Base-by-base conservation (phyloP, 371 early-diverging fungal species). In the Mortierella sp. region DNA sequence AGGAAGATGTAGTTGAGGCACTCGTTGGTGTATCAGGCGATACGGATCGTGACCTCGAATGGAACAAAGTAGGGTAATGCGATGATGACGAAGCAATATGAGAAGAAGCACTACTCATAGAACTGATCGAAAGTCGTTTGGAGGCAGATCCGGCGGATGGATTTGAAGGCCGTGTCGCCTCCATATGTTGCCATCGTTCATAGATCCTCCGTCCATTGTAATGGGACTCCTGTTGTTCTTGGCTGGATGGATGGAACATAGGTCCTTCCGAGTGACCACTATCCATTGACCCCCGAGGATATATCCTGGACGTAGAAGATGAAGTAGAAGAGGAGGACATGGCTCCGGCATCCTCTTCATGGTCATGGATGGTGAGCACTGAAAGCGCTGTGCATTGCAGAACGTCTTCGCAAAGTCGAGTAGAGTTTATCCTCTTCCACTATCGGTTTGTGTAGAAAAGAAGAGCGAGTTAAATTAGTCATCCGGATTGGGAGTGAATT, bases 361-460 rank as follows among this genome's bases (percentile, higher is more conserved):
- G 66, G 23, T 79, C 80, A 4, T 53, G 53, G 1, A 73, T 23
- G 5, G 68, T 37, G 62, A 82, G 67, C 50, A 66, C 50, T 4
- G 75, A 59, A 53, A 70, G 7, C 2, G 67, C 53, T 0, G 61
- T n/a, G 62, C 87, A 86, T 37, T 84, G 79, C 29, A 86, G 82
- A 18, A 83, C 75, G 50, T 75, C 72, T 58, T 84, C 86, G 56
- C 79, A 67, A 29, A 87, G 75, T 18, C 87, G 74, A 43, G 81
- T 74, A 37, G 80, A 67, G 50, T 85, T 85, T 4, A 87, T 68
- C 18, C 67, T 64, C 51, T 81, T 82, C 87, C 87, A 87, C 86
- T 87, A 72, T 25, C 4, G 16, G 4, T n/a, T n/a, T n/a, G n/a
- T 7, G 46, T 28, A 16, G 45, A 45, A 4, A 23, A 29, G n/a